Conservation (phyloP, 495 filamentous ascomycete species). For the Penicillium dipodomyicola region DNA sequence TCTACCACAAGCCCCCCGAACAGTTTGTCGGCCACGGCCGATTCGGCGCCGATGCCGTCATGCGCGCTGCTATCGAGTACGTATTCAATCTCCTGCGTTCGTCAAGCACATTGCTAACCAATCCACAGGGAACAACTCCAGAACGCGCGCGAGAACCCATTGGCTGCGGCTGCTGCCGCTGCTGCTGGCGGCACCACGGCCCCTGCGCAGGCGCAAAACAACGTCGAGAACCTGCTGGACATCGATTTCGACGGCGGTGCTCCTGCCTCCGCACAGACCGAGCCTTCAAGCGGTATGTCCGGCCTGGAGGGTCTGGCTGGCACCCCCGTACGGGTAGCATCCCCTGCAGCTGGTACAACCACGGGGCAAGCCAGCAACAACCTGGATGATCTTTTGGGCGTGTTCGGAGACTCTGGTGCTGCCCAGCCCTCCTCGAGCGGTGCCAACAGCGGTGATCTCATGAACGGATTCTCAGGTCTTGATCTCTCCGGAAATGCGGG, state of each 20-base stretch:
- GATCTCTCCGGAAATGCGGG: constrained; percentile 59
- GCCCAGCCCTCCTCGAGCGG: constrained; percentile 31
- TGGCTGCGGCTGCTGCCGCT: constrained; percentile 78
- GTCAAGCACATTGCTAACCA: constrained; percentile 13
- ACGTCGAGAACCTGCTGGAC: constrained; percentile 92
- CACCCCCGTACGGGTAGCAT: constrained; percentile 76
- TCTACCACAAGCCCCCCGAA: constrained; percentile 98
- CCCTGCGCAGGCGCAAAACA: constrained; percentile 59
- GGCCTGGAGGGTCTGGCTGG: constrained; percentile 72
- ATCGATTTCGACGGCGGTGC: constrained; percentile 97
- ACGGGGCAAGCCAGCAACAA: constrained; percentile 51
- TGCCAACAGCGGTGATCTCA: constrained; percentile 54
- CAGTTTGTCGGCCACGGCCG: constrained; percentile 94
- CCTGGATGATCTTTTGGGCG: constrained; percentile 86
- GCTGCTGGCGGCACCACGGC: constrained; percentile 56
- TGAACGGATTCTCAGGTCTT: constrained; percentile 82
- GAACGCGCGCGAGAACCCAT: constrained; percentile 88
- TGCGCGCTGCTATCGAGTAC: constrained; percentile 88
- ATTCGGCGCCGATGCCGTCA: constrained; percentile 90
- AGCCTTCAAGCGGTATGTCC: constrained; percentile 57
- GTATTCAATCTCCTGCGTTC: constrained; percentile 18
- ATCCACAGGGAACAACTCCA: constrained; percentile 70
- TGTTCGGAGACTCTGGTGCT: constrained; percentile 57
- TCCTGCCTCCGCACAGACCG: constrained; percentile 80
- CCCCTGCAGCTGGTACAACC: constrained; percentile 52